These are phyloP conservation scores for Backusella australiensis DNA, from an alignment of 192 early-diverging fungal genomes.

Conservation along the genomic window DNA sequence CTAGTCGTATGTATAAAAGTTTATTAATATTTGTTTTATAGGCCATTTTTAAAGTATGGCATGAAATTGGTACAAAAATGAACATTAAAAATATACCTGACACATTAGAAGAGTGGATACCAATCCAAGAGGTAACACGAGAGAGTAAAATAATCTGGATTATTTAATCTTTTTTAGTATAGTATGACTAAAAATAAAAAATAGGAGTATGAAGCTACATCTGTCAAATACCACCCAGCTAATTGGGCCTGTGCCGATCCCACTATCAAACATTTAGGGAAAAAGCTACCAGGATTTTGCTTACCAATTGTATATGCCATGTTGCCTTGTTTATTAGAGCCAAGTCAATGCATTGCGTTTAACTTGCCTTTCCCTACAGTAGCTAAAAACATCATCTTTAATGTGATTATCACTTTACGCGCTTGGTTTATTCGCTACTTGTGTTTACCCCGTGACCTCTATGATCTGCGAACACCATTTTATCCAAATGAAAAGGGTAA, in stretches of 20 bases:
- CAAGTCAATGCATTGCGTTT: conserved; percentile 18
- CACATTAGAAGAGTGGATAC: conserved; percentile 24
- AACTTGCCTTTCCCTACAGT: conserved; percentile 8
- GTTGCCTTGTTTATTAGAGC: conserved; percentile 31
- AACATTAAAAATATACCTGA: conserved; percentile 43
- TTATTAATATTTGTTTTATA: conserved; percentile 1
- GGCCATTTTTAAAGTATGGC: conserved; percentile 34
- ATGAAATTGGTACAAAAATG: conserved; percentile 35
- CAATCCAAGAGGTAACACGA: conserved; percentile 34
- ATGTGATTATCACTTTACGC: conserved; percentile 14
- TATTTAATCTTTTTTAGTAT: background rate
- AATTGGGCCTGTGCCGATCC: conserved; percentile 27
- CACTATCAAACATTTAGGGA: conserved; percentile 23
- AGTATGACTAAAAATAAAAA: background rate
- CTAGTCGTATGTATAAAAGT: too few species aligned
- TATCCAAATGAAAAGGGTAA: conserved; percentile 20
- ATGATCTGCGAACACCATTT: conserved; percentile 30
- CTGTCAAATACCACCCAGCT: conserved; percentile 11
- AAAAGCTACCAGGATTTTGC: background rate
- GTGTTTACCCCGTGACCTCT: conserved; percentile 32
- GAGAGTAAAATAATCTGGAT: conserved; percentile 1
- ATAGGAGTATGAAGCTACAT: conserved; percentile 28
- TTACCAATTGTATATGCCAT: conserved; percentile 22
- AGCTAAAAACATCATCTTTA: background rate
- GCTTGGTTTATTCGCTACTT: conserved; percentile 35